Evolutionary conservation across 257 asterid genomes (phyloP).

Genomic region (Gentiana dahurica): DNA sequence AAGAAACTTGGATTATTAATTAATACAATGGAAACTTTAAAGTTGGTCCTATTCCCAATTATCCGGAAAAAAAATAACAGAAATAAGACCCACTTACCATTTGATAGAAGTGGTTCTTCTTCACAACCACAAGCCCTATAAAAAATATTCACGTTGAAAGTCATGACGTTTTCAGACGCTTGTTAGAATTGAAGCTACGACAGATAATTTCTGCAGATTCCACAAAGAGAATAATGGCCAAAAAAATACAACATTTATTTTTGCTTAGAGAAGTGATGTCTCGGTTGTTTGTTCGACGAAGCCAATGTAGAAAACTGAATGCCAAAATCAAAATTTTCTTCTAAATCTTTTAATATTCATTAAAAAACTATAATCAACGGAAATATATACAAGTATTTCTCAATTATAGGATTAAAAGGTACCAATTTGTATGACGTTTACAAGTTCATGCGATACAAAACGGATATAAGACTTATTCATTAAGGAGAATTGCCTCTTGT

Average conservation of each 20-base stretch:
- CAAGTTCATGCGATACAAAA: no score
- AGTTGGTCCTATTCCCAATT: no score
- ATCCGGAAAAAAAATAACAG: not conserved
- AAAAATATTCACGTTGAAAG: not conserved
- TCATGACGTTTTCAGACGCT: not conserved
- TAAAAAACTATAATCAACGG: no score
- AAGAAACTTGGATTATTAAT: no score
- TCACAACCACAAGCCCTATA: conserved; percentile 67
- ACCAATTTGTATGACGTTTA: no score
- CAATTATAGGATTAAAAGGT: no score
- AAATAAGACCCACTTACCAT: conserved; percentile 34
- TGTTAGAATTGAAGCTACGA: not conserved
- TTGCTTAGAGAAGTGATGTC: not conserved
- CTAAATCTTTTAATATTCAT: no score
- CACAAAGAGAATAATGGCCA: not conserved
- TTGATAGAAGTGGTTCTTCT: conserved; percentile 63
- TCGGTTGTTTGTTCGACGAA: not conserved
- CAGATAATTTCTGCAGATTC: not conserved
- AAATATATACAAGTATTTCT: no score
- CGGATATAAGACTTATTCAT: no score
- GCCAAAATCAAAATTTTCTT: no score
- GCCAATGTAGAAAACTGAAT: not conserved
- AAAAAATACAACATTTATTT: not conserved
- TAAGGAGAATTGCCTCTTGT: no score
- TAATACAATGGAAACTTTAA: no score